Percentiles rank a stretch among this genome's conserved stretches.
Evolutionary conservation across 1,284 basidiomycete species (phyloP).

Genomic region (Apiotrichum siamense): DNA sequence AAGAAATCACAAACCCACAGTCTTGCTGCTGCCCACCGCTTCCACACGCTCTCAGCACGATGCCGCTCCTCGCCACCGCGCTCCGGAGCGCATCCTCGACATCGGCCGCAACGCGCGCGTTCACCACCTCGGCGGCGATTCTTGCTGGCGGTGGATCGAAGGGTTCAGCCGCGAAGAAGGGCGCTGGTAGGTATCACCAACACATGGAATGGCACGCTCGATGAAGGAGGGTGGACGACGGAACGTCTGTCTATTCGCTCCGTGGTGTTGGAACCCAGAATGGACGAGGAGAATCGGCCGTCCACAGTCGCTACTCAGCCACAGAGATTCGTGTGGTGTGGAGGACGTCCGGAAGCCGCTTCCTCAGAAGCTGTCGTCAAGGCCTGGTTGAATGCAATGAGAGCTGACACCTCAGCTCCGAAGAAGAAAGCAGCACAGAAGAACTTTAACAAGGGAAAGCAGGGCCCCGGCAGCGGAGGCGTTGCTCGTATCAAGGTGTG

Average conservation of each 20-base stretch:
- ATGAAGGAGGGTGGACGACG: too few species aligned
- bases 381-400: too few species aligned
- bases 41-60: not conserved
- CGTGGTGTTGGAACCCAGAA: too few species aligned
- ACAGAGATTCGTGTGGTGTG: too few species aligned
- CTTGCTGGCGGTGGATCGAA: constrained; percentile 5
- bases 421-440: not conserved
- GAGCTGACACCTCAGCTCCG: not conserved
- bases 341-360: too few species aligned
- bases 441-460: constrained; percentile 4
- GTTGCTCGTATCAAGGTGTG: constrained; percentile 6
- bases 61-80: constrained; percentile 13
- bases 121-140: constrained; percentile 16
- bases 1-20: too few species aligned
- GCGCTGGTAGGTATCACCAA: not conserved
- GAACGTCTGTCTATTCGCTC: not conserved
- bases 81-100: constrained; percentile 2
- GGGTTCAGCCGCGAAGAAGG: not conserved
- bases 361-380: too few species aligned
- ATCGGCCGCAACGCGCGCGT: constrained; percentile 15
- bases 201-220: not conserved
- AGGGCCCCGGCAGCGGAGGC: not conserved
- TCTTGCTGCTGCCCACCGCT: not conserved
- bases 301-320: too few species aligned
- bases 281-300: too few species aligned